These are phyloP conservation scores for Dendrobium officinale DNA, from an alignment of 106 monocot genomes.

Conservation along the genomic window DNA sequence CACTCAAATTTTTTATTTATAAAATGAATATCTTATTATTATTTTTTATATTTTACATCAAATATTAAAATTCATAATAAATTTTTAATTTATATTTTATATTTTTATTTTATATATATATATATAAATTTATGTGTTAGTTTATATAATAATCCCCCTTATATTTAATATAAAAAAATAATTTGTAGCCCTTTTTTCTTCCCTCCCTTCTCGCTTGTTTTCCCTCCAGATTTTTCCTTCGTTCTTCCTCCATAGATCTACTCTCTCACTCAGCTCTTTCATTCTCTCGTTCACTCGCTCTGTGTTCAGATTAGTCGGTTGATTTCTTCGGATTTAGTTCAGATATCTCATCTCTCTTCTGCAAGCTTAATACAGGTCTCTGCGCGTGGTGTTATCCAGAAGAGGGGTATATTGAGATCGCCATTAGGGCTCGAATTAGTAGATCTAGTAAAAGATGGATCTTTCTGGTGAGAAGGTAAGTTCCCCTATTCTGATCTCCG, in stretches of 20 bases:
- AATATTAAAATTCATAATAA: neutral
- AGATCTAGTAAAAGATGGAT: conserved; percentile 12
- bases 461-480: conserved; percentile 16
- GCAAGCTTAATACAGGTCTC: neutral
- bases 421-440: neutral
- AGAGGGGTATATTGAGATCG: neutral
- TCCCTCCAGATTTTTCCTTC: neutral
- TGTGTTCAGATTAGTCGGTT: neutral
- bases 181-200: neutral
- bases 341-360: neutral
- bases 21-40: too few species aligned
- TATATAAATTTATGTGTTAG: neutral
- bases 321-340: neutral
- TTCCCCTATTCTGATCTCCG: neutral
- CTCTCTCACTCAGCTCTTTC: neutral
- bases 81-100: neutral
- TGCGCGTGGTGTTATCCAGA: too few species aligned
- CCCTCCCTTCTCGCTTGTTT: neutral
- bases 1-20: too few species aligned
- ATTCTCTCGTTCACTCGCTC: neutral
- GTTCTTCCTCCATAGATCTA: neutral
- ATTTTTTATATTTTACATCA: too few species aligned
- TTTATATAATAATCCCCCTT: neutral
- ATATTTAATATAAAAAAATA: neutral
- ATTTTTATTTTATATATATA: neutral